Base-by-base conservation (phyloP, 164 flowering plant genomes). In the Kingdonia uniflora region DNA sequence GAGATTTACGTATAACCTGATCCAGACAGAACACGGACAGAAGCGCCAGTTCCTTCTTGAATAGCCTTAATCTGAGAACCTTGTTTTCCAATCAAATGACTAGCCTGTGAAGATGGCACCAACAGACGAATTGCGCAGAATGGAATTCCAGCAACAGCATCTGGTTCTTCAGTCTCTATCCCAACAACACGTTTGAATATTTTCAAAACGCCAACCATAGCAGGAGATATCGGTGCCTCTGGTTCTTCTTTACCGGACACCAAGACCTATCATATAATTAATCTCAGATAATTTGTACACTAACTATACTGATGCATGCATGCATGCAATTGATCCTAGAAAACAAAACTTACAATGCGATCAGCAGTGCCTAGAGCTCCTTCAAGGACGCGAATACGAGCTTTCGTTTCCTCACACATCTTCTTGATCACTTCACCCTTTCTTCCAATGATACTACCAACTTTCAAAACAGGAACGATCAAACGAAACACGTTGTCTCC, bases 351-450 rank as follows among this genome's bases (percentile, higher is more conserved):
- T 14, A 89, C 97, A 50, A 86, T 66, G 39, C 97, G 94, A 58
- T 89, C 97, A 19, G 85, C 56, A 41, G 81, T 76, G 14, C 80
- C 75, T 2, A 66, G 37, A 12, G 90, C 76, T 10, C 76, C 95
- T 19, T 86, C 95, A n/a, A 89, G 94, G 11, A 89, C 71, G 14
- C 90, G 89, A 68, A 89, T 71, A 49, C 94, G 82, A 22, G 98
- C 96, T 2, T 76, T 62, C 20, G 96, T 87, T 43, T 91, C 96
- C 61, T 87, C 96, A 35, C 92, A 88, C 72, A 84, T 76, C 79
- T 79, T 87, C 79, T 84, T 91, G 38, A 91, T 72, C 16, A 87
- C 76, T 54, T 91, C 98, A 1, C 98, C 98, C 51, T 84, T 87
- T 19, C 90, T 79, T 2, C 98, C 98, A 19, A 91, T 91, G 14